Evolutionary conservation across 192 early-diverging fungal genomes (phyloP).

Genomic region (Linnemannia zychae): DNA sequence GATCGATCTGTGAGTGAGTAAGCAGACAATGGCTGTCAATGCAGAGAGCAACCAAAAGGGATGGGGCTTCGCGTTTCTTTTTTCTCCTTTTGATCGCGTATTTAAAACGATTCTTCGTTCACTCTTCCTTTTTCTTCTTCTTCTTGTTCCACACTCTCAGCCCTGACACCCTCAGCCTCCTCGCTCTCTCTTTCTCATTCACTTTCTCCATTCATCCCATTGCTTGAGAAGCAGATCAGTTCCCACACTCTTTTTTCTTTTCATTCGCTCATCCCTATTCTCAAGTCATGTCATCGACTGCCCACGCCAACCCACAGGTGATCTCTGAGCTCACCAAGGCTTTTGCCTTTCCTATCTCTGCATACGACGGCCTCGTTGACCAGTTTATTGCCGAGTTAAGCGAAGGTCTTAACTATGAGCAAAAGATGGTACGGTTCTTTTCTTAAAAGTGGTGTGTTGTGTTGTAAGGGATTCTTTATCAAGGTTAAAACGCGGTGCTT

Average conservation of each 20-base stretch:
- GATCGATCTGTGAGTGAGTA: background rate
- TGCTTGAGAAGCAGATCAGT: background rate
- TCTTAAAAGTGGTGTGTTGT: background rate
- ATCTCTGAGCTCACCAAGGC: constrained; percentile 29
- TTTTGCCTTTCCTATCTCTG: constrained; percentile 46
- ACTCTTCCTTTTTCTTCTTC: background rate
- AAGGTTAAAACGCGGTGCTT: too few relatives aligned
- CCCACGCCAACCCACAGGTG: constrained; percentile 18
- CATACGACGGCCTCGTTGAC: constrained; percentile 39
- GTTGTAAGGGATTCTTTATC: background rate
- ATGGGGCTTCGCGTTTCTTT: constrained; percentile 7
- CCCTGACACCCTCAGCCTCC: background rate
- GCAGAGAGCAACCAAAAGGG: background rate
- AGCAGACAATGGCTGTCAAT: background rate
- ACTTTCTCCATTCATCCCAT: background rate
- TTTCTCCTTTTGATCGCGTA: background rate
- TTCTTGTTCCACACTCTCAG: background rate
- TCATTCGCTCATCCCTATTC: background rate
- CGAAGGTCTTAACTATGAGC: constrained; percentile 29
- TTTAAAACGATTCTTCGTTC: background rate
- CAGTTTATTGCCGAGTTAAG: constrained; percentile 44
- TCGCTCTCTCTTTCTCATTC: background rate
- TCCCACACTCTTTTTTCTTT: background rate
- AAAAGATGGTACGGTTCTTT: constrained; percentile 24
- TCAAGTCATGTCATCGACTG: background rate